Base-by-base conservation (phyloP, 2,329 filamentous ascomycete species). In the Fusarium tjaetaba region DNA sequence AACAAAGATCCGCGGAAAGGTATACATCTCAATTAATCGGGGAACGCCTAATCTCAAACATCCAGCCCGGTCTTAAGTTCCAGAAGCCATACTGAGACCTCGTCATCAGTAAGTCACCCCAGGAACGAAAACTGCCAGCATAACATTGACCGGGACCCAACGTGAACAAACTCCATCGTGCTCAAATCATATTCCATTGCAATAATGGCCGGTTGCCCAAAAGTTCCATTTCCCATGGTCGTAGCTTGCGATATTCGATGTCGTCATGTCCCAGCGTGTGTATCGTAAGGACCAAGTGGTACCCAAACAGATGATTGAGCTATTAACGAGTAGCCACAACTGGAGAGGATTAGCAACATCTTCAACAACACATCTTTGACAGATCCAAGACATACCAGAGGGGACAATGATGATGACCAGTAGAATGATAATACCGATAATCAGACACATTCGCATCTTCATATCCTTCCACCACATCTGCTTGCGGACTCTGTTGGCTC, bases 401-500 rank as follows among this genome's bases (percentile, higher is more conserved):
- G 96, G 96, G 78, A 98, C 91, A 81, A 99, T 96, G 82, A 99
- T 98, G 83, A 99, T 90, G 78, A 97, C 86, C 77, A 99, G 89
- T 78, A 99, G 88, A 77, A 98, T 89, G 83, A 98, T 93, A 84
- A 99, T 93, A 80, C 95, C 96, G 68, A 92, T 88, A 81, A 97
- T 93, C 78, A 99, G 88, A 86, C 96, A 98, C 88, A 98, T 96
- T 84, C 96, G 92, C 96, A 99, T 99, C 91, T 98, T 98, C 94
- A 98, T 97, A 82, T 98, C 96, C 90, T 98, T 98, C 96, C 95
- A 98, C 96, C 96, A 98, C 96, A 98, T 98, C 85, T 97, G 92
- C 88, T 95, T 96, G 84, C 96, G 92, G 78, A 99, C 96, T 79
- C 94, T 89, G 88, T 98, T 99, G 84, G 97, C 96, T 75, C 96